phyloP scores from a whole-genome alignment of 2,329 filamentous ascomycete genomes.

The Claviceps sp. region DNA sequence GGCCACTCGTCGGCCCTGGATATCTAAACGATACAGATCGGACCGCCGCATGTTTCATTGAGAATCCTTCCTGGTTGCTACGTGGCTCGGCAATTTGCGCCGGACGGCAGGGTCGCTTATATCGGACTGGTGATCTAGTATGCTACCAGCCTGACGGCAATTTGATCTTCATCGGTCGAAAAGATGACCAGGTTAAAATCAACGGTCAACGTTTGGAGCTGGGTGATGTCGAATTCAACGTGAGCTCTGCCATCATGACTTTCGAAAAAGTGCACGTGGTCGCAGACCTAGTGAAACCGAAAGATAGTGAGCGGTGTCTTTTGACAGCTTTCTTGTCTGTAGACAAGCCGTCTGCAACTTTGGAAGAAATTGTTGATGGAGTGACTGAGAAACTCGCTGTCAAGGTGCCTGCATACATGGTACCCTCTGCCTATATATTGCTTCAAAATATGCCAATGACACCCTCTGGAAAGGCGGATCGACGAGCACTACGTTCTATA shows the following conservation, averaged over 20 bases:
- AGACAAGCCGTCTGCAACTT: not conserved
- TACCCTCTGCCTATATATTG: constrained; percentile 8
- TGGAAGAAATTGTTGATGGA: not conserved
- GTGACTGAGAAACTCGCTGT: not conserved
- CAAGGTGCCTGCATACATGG: constrained; percentile 7
- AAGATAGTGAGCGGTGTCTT: not conserved
- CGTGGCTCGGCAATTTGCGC: constrained; percentile 13
- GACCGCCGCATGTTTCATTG: constrained; percentile 10
- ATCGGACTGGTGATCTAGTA: constrained; percentile 14
- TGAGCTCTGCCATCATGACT: not conserved
- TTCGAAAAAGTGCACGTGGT: not conserved
- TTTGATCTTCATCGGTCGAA: constrained; percentile 27
- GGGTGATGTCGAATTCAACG: constrained; percentile 4
- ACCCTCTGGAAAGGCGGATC: constrained; percentile 10
- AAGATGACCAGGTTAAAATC: constrained; percentile 43
- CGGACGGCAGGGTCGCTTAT: constrained; percentile 7
- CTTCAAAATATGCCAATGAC: constrained; percentile 8
- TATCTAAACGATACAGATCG: constrained; percentile 12
- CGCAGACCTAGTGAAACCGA: not conserved
- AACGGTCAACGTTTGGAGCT: constrained; percentile 24
- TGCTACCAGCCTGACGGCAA: constrained; percentile 19
- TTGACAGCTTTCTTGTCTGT: not conserved
- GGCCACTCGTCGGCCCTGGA: constrained; percentile 11
- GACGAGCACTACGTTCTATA: constrained; percentile 5
- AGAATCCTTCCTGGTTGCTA: constrained; percentile 14